Conservation (phyloP, 2,329 filamentous ascomycete genomes). For the Cercospora citrullina region DNA sequence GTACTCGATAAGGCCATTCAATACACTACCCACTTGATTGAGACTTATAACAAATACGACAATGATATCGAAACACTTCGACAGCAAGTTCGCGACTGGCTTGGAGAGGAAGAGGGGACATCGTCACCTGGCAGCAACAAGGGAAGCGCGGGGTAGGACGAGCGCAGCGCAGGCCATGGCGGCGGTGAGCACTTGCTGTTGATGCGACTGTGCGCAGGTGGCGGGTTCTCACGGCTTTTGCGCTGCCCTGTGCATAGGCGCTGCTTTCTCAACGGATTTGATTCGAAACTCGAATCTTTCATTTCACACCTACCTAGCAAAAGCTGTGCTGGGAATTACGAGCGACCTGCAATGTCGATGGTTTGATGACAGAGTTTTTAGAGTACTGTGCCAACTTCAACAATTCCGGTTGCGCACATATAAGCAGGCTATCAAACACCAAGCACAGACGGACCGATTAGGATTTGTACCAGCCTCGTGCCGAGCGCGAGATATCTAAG, state of each 20-base stretch:
- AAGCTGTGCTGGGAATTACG: background rate
- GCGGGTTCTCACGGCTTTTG: background rate
- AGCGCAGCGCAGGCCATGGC: background rate
- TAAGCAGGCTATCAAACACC: background rate
- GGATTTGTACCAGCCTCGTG: background rate
- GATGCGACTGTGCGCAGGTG: slow-evolving; percentile 4
- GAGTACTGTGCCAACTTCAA: background rate
- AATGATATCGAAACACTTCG: slow-evolving; percentile 21
- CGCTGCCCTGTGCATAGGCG: background rate
- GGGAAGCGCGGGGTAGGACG: slow-evolving; percentile 6
- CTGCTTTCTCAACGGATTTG: background rate
- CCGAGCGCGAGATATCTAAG: slow-evolving; percentile 1
- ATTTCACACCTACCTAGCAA: background rate
- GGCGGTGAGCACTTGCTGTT: background rate
- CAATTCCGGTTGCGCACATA: background rate
- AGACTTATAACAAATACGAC: slow-evolving; percentile 25
- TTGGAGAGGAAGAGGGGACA: slow-evolving; percentile 12
- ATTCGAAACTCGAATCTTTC: background rate
- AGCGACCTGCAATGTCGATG: background rate
- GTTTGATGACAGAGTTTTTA: background rate
- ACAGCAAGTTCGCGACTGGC: slow-evolving; percentile 21
- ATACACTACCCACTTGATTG: slow-evolving; percentile 23
- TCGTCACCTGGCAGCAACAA: background rate
- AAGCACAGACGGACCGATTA: slow-evolving; percentile 3
- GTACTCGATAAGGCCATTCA: slow-evolving; percentile 27